Conservation (phyloP, 2,329 filamentous ascomycete genomes). For the Pseudocercospora crystallina region DNA sequence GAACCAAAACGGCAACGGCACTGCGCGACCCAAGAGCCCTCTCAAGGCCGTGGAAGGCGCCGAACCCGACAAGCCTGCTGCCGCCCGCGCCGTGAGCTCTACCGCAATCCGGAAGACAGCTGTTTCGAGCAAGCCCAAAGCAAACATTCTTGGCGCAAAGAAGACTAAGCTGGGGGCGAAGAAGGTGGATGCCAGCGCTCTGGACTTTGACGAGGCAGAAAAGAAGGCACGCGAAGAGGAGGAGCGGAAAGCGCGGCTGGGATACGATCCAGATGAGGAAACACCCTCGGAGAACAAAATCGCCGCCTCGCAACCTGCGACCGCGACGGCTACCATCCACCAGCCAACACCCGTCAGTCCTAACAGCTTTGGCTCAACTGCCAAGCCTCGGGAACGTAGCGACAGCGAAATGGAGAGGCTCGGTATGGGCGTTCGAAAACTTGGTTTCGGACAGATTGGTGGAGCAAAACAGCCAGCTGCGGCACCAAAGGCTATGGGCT, state of each 20-base stretch:
- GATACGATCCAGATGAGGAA: conserved; percentile 91
- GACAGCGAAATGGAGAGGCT: conserved; percentile 82
- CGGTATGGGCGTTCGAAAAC: conserved; percentile 80
- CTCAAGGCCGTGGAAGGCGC: conserved; percentile 59
- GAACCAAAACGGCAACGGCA: conserved; percentile 59
- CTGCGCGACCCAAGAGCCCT: conserved; percentile 77
- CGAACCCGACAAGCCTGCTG: conserved; percentile 56
- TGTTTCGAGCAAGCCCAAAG: conserved; percentile 65
- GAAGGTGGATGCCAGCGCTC: conserved; percentile 71
- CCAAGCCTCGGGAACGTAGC: conserved; percentile 51
- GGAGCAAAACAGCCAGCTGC: conserved; percentile 43
- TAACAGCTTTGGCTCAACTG: conserved; percentile 62
- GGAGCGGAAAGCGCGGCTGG: conserved; percentile 90
- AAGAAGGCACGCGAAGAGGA: conserved; percentile 97
- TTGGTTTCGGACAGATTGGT: conserved; percentile 86
- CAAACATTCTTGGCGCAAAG: conserved; percentile 68
- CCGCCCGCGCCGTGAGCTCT: conserved; percentile 73
- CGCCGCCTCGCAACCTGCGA: conserved; percentile 45
- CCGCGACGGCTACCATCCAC: conserved; percentile 57
- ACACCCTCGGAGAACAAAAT: conserved; percentile 45
- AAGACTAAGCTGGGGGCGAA: conserved; percentile 58
- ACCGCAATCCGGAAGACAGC: conserved; percentile 77
- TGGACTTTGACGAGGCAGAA: conserved; percentile 97
- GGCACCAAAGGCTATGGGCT: conserved; percentile 67
- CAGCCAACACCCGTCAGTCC: conserved; percentile 72